phyloP scores from a whole-genome alignment of 2,329 filamentous ascomycete species.

The Diatrype stigma region DNA sequence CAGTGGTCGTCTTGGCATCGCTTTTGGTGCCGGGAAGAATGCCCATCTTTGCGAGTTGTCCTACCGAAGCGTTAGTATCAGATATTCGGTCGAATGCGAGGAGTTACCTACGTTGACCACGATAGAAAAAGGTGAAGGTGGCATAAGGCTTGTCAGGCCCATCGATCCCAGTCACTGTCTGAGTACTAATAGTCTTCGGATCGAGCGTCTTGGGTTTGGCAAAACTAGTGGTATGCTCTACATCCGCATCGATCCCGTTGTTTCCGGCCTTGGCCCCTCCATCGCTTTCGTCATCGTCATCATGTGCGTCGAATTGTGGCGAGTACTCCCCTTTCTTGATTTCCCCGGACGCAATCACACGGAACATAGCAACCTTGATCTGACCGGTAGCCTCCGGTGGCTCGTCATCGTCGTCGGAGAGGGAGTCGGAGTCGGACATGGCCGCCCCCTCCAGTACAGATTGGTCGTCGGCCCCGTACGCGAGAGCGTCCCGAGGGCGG shows the following conservation, averaged over 20 bases:
- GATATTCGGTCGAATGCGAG: neutral
- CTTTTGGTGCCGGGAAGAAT: slow-evolving; percentile 69
- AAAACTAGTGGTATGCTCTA: slow-evolving; percentile 97
- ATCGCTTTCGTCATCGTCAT: slow-evolving; percentile 74
- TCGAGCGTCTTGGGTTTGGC: slow-evolving; percentile 94
- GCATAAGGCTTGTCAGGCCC: slow-evolving; percentile 95
- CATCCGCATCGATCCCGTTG: slow-evolving; percentile 68
- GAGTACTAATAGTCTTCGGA: slow-evolving; percentile 95
- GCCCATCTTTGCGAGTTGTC: slow-evolving; percentile 95
- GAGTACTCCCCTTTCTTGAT: slow-evolving; percentile 98
- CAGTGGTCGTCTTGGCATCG: slow-evolving; percentile 53
- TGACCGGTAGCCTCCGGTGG: slow-evolving; percentile 92
- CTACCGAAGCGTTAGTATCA: slow-evolving; percentile 40
- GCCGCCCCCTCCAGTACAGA: slow-evolving; percentile 69
- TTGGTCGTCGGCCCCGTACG: slow-evolving; percentile 74
- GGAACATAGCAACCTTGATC: slow-evolving; percentile 96
- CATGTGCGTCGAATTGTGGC: slow-evolving; percentile 93
- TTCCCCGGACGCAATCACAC: slow-evolving; percentile 90
- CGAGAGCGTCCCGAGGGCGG: slow-evolving; percentile 55
- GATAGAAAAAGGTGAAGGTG: slow-evolving; percentile 95
- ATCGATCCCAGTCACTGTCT: slow-evolving; percentile 98
- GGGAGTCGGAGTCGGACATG: slow-evolving; percentile 71
- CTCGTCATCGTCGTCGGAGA: slow-evolving; percentile 74
- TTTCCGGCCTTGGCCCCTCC: slow-evolving; percentile 47
- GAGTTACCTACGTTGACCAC: slow-evolving; percentile 75